Evolutionary conservation across 75 land plant genomes (phyloP).

Genomic region (Pinus taeda): DNA sequence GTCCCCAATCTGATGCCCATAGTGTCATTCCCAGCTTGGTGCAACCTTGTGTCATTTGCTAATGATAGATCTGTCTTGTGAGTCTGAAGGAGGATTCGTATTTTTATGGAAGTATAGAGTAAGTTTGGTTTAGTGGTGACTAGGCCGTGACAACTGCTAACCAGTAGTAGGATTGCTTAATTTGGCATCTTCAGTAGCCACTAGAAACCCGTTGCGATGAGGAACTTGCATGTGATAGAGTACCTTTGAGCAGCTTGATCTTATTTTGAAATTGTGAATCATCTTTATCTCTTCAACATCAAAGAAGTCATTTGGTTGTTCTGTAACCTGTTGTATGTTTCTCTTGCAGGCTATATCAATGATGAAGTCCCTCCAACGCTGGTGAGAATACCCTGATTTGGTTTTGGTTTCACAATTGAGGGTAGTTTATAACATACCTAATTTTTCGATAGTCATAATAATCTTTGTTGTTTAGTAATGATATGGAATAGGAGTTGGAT

Average conservation of each 20-base stretch:
- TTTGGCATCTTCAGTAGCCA: too few species aligned
- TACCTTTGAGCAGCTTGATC: background rate
- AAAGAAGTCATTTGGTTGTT: conserved; percentile 1
- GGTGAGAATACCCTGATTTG: conserved; percentile 1
- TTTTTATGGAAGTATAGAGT: background rate
- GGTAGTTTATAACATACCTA: background rate
- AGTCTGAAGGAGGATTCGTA: background rate
- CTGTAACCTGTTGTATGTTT: background rate
- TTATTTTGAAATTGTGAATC: background rate
- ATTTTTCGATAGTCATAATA: background rate
- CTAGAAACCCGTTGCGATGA: too few species aligned
- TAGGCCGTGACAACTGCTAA: background rate
- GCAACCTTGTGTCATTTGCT: background rate
- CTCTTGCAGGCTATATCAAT: conserved; percentile 2
- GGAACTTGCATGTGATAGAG: too few species aligned
- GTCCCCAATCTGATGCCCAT: background rate
- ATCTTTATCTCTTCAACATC: background rate
- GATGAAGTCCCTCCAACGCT: background rate
- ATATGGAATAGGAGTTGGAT: background rate
- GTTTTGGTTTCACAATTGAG: background rate
- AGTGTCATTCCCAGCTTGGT: background rate
- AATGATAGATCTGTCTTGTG: background rate
- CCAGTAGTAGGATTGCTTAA: background rate
- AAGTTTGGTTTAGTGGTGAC: background rate
- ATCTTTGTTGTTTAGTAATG: background rate